Evolutionary conservation across 129 eudicot genomes (phyloP), one percentile per base, ranked within the genome.

Genomic region (Artemisia annua): DNA sequence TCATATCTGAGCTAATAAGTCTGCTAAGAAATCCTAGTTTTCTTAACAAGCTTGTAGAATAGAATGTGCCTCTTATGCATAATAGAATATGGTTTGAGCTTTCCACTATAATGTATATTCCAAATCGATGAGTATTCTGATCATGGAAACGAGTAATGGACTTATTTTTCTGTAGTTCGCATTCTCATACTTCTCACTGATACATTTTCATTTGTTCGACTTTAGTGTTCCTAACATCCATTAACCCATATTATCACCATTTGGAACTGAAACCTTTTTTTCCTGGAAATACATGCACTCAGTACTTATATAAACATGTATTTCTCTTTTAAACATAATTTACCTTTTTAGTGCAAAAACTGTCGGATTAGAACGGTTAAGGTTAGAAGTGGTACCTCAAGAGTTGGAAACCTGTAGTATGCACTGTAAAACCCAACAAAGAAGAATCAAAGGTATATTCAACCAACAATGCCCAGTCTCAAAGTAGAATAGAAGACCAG

Each of bases 11-110:
- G 46, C 9, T 7, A 39, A 7, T 7, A 50, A 74, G 58, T 7
- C 54, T 63, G 49, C 32, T 60, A 26, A 28, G 52, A 73, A 62
- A 17, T 63, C 11, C 70, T 61, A 62, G 43, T 30, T 50, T 62
- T 61, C 61, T 73, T 20, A 16, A 49, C 78, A 62, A 48, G 78
- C 39, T 62, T 63, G 18, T 51, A 63, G 52, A 63, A 50, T 61
- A 19, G 28, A 48, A 19, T 18, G 3, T 63, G 11, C 48, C 52
- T 4, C 19, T 39, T 39, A 35, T 35, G 43, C 43, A 35, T 35
- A 49, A 26, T 50, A 61, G 59, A 39, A 39, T 39, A 20, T 7
- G 55, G 8, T 12, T 12, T n/a, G 18, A 56, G 39, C 19, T 71
- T 32, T 54, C 35, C 54, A 20, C 75, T 8, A 11, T 13, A 13